A percentile compares a stretch with the other conserved stretches of the same genome.
Evolutionary conservation across 768 basidiomycete species (phyloP).

Genomic region (Heimioporus sp.): DNA sequence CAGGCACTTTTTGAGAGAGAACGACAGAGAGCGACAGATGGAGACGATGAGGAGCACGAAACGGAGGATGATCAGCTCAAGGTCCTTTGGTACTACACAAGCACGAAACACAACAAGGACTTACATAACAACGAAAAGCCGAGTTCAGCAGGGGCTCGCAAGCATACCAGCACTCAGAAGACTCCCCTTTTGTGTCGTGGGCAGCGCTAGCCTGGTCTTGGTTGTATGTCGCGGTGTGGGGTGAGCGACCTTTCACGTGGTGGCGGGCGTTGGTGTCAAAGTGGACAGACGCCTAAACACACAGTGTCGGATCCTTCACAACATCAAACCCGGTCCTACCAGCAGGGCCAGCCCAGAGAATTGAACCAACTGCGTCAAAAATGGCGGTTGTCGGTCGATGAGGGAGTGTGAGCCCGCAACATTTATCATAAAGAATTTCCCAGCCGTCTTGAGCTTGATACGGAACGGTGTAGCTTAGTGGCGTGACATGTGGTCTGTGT

Average conservation of each 20-base stretch:
- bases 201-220: slow-evolving; percentile 18
- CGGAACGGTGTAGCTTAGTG: slow-evolving; percentile 3
- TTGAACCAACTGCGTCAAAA: slow-evolving; percentile 16
- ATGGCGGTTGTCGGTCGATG: slow-evolving; percentile 23
- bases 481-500: background rate
- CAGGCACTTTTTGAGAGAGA: slow-evolving; percentile 19
- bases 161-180: slow-evolving; percentile 31
- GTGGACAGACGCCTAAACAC: slow-evolving; percentile 25
- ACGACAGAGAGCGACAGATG: slow-evolving; percentile 19
- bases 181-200: slow-evolving; percentile 21
- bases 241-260: slow-evolving; percentile 27
- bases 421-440: slow-evolving; percentile 30
- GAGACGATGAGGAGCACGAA: slow-evolving; percentile 20
- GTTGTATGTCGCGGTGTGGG: slow-evolving; percentile 21
- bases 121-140: slow-evolving; percentile 33
- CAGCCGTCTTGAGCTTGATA: slow-evolving; percentile 12
- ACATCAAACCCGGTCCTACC: slow-evolving; percentile 23
- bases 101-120: too few relatives aligned
- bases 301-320: slow-evolving; percentile 23
- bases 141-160: slow-evolving; percentile 24
- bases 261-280: slow-evolving; percentile 30
- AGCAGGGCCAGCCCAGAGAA: slow-evolving; percentile 15
- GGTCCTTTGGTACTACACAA: too few relatives aligned
- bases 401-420: slow-evolving; percentile 17
- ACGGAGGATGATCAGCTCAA: slow-evolving; percentile 18